Percentiles rank a stretch among this genome's conserved stretches.
Conservation (phyloP, 345 rosid genomes). For the Viola odorata region DNA sequence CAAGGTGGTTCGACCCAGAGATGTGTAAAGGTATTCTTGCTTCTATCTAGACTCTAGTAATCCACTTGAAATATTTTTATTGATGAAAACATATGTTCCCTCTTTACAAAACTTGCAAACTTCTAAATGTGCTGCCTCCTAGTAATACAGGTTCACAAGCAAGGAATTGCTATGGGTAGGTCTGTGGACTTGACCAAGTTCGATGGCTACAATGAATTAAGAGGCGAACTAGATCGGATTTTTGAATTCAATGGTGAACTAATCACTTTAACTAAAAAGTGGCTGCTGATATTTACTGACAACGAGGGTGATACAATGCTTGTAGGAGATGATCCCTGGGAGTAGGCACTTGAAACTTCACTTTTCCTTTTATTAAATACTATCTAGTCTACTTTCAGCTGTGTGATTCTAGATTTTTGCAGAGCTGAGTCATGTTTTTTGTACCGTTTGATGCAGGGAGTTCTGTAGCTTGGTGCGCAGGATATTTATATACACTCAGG, state of each 20-base stretch:
- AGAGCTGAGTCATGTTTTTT: not conserved
- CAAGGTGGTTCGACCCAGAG: constrained; percentile 48
- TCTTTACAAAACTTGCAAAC: too few relatives aligned
- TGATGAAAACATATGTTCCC: too few relatives aligned
- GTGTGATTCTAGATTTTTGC: not conserved
- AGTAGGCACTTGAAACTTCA: constrained; percentile 39
- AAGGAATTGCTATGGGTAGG: constrained; percentile 90
- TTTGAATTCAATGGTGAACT: constrained; percentile 86
- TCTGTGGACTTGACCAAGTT: constrained; percentile 78
- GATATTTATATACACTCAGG: constrained; percentile 57
- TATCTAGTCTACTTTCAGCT: not conserved
- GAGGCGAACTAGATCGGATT: constrained; percentile 62
- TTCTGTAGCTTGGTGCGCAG: constrained; percentile 72
- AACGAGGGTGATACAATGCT: constrained; percentile 91
- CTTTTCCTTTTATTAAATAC: constrained; percentile 4
- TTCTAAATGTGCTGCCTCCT: constrained; percentile 14
- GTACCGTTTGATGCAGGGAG: constrained; percentile 41
- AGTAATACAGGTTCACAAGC: constrained; percentile 77
- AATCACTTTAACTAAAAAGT: constrained; percentile 66
- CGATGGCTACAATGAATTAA: constrained; percentile 63
- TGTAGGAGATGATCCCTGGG: constrained; percentile 95
- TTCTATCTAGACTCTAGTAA: not conserved
- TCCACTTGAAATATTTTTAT: too few relatives aligned
- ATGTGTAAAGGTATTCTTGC: not conserved
- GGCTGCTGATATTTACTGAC: constrained; percentile 83